A percentile compares a stretch with the other conserved stretches of the same genome.
These are phyloP conservation scores for Castanea crenata DNA, from an alignment of 306 rosid genomes.

Conservation along the genomic window DNA sequence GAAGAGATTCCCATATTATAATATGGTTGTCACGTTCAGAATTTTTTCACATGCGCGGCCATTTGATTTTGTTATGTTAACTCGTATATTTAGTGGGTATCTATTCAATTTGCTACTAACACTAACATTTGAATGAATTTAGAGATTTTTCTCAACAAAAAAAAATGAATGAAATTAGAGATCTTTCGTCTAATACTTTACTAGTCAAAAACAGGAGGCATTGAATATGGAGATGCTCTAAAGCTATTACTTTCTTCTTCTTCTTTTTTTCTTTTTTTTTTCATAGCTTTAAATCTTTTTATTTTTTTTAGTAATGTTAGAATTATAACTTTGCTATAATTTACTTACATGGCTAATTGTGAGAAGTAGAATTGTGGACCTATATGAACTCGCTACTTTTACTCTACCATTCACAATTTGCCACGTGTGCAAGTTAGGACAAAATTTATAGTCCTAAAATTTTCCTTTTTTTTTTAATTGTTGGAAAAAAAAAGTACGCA, in stretches of 20 bases:
- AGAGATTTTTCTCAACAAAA: neutral
- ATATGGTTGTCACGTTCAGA: conserved; percentile 26
- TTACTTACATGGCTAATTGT: too few relatives aligned
- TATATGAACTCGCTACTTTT: too few relatives aligned
- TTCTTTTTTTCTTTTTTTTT: too few relatives aligned
- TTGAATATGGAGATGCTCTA: conserved; percentile 20
- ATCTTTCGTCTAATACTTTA: neutral
- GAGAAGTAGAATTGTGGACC: fast-evolving
- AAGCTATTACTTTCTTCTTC: neutral
- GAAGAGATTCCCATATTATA: conserved; percentile 45
- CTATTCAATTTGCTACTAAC: conserved; percentile 18
- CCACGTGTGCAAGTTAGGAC: too few relatives aligned
- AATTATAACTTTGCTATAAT: too few relatives aligned
- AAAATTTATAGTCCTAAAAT: too few relatives aligned
- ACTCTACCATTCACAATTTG: fast-evolving
- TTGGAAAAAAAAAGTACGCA: neutral
- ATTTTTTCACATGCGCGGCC: conserved; percentile 45
- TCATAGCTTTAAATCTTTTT: too few relatives aligned
- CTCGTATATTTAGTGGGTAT: conserved; percentile 25
- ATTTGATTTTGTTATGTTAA: conserved; percentile 24
- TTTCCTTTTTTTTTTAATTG: too few relatives aligned
- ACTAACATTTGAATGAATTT: neutral
- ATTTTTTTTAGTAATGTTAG: too few relatives aligned
- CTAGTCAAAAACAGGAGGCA: conserved; percentile 33
- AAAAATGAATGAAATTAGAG: neutral